Base-by-base conservation (phyloP, 2,329 filamentous ascomycete species). In the Fusarium pseudonygamai region DNA sequence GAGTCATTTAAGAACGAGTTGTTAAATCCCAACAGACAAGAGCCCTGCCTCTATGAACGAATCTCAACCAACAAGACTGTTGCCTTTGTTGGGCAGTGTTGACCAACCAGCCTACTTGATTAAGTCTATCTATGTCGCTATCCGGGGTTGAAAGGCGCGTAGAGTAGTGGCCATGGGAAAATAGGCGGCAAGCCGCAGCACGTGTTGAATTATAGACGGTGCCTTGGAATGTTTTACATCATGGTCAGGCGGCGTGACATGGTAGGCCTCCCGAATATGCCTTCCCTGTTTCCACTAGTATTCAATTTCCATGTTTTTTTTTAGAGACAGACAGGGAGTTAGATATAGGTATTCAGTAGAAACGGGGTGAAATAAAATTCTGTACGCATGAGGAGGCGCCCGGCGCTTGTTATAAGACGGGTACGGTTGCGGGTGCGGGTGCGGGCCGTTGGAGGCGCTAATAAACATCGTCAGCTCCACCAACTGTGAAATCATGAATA, bases 391-490 rank as follows among this genome's bases (percentile, higher is more conserved):
- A 37, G 13, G n/a, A 66, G 22, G 22, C 66, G 43, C n/a, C 28
- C 20, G 7, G 30, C 67, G 60, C 37, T 69, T 55, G 10, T 36
- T 40, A 22, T 36, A 34, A 69, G 49, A 46, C 40, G 39, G 16
- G 15, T 53, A 22, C 60, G 68, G 71, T 61, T 22, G 36, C 55
- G 68, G 71, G 61, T 22, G 36, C 49, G 61, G 71, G 68, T 74
- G 46, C 72, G 72, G 69, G 61, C 72, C 72, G 72, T 49, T 62
- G 26, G 47, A n/a, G 46, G 64, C 62, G 72, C 72, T 64, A 70
- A 64, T 64, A 70, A 64, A 70, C n/a, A 22, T 55, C 26, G 32
- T 15, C 30, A n/a, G 42, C 40, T 64, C 67, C 65, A 65, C 36
- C 39, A 30, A 47, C n/a, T 40, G n/a, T 20, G 30, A 34, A 7